Conservation (phyloP, 176 grass and related monocot genomes). For the Aechmea fasciata region DNA sequence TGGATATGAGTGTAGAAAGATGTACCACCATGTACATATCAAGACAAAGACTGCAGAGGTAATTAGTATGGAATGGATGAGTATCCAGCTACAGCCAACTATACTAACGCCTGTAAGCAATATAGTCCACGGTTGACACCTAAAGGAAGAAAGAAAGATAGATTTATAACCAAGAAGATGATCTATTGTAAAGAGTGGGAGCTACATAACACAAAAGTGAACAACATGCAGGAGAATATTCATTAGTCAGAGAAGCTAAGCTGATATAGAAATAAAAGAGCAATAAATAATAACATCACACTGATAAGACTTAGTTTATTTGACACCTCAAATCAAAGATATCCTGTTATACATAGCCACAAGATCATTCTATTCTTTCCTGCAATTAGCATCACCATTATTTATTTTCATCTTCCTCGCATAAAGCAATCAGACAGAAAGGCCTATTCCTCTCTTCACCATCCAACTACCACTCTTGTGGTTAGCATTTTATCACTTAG, state of each 20-base stretch:
- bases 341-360: background rate
- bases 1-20: slow-evolving; percentile 85
- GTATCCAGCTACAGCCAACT: slow-evolving; percentile 57
- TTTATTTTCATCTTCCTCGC: background rate
- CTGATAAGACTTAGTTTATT: background rate
- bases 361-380: background rate
- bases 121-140: slow-evolving; percentile 98
- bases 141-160: slow-evolving; percentile 10
- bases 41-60: slow-evolving; percentile 40
- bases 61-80: slow-evolving; percentile 57
- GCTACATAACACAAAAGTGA: background rate
- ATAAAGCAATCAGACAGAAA: background rate
- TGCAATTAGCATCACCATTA: background rate
- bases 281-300: background rate
- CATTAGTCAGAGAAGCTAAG: too few relatives aligned
- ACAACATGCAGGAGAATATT: background rate
- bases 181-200: background rate
- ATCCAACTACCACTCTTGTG: too few relatives aligned
- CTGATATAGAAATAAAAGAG: background rate
- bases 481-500: too few relatives aligned
- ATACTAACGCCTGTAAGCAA: slow-evolving; percentile 54
- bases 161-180: background rate
- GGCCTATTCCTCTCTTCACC: too few relatives aligned
- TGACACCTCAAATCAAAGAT: background rate
- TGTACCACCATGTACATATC: slow-evolving; percentile 97